Conservation (phyloP, 2,329 filamentous ascomycete genomes). For the Sodiomyces alkalinus region DNA sequence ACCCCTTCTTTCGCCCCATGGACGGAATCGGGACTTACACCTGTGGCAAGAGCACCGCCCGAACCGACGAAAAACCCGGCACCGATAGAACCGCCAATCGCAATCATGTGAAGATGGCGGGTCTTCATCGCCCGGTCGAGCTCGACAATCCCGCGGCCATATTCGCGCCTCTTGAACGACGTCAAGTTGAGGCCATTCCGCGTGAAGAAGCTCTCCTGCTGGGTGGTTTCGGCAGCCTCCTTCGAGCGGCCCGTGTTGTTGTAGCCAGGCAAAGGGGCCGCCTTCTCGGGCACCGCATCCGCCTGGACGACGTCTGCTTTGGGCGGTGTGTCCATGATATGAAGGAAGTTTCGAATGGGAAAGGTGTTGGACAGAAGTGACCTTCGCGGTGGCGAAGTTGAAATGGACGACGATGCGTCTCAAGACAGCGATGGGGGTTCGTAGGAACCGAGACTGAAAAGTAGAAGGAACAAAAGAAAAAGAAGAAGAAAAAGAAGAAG, state of each 20-base stretch:
- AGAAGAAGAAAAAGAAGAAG: neutral
- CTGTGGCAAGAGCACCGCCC: conserved; percentile 30
- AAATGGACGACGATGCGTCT: no score
- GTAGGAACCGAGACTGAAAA: no score
- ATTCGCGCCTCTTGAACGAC: conserved; percentile 11
- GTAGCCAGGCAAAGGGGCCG: conserved; percentile 1
- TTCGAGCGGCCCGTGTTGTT: neutral
- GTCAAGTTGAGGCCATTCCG: conserved; percentile 11
- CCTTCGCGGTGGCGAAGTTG: no score
- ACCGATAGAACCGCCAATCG: conserved; percentile 37
- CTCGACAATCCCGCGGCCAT: conserved; percentile 9
- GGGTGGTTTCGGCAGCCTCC: neutral
- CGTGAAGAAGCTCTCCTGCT: conserved; percentile 4
- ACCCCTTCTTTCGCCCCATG: no score
- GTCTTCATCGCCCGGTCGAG: conserved; percentile 22
- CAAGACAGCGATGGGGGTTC: no score
- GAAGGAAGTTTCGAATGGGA: no score
- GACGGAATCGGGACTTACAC: conserved; percentile 18
- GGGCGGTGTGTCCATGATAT: neutral
- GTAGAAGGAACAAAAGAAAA: no score
- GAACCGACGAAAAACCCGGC: conserved; percentile 49
- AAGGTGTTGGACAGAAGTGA: no score
- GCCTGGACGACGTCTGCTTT: neutral
- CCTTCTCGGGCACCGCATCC: conserved; percentile 1
- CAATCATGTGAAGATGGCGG: conserved; percentile 36